These are phyloP conservation scores for Populus euphratica DNA, from an alignment of 345 rosid species.

Conservation along the genomic window DNA sequence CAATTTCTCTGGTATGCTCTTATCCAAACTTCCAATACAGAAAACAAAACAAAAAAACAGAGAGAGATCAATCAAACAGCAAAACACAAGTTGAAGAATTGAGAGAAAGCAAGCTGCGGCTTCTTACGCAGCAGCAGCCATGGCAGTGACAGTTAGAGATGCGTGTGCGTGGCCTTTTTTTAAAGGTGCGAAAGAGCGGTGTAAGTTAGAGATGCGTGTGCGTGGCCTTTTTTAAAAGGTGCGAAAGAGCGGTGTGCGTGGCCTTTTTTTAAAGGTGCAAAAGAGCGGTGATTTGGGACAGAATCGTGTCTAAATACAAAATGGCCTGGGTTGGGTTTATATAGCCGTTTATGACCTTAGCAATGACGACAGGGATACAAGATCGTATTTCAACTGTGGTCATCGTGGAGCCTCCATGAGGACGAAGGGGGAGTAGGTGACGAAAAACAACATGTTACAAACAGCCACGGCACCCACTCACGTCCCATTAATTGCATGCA, in stretches of 20 bases:
- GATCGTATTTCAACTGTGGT: no score
- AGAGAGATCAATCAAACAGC: not conserved
- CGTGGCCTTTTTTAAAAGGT: not conserved
- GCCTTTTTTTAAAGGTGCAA: not conserved
- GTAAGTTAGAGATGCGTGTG: not conserved
- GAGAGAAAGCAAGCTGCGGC: not conserved
- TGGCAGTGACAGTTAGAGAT: not conserved
- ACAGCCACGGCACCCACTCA: no score
- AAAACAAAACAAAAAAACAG: not conserved
- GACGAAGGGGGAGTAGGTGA: no score
- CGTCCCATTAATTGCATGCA: no score
- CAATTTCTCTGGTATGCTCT: conserved; percentile 42
- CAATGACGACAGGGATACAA: no score
- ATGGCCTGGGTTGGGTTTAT: not conserved
- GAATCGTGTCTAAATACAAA: not conserved
- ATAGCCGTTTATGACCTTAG: no score
- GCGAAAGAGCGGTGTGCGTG: not conserved
- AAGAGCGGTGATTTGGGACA: not conserved
- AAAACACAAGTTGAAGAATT: not conserved
- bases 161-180: not conserved
- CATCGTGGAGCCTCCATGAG: no score
- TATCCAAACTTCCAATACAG: conserved; percentile 14
- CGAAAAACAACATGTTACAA: no score
- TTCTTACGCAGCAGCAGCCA: conserved; percentile 4
- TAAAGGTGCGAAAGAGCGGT: not conserved